Conservation (phyloP, 768 basidiomycete genomes). For the Boletus rubroflammeus region DNA sequence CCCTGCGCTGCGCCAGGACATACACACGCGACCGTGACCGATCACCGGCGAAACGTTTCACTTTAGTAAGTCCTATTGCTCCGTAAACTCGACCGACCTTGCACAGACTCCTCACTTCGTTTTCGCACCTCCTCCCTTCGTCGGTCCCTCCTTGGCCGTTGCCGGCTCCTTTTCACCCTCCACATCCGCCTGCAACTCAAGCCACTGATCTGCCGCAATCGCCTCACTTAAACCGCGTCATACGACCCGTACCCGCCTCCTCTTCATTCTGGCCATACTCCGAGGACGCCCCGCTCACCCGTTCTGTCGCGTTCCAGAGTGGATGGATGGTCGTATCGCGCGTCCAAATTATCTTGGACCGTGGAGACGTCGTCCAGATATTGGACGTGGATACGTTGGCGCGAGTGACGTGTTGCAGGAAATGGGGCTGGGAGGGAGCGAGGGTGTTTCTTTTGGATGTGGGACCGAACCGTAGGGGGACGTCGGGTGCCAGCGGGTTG, state of each 20-base stretch:
- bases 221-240: constrained; percentile 73
- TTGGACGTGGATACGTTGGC: constrained; percentile 89
- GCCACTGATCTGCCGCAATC: constrained; percentile 34
- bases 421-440: constrained; percentile 79
- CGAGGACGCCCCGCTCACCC: constrained; percentile 46
- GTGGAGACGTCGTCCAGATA: constrained; percentile 87
- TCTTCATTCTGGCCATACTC: constrained; percentile 56
- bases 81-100: not conserved
- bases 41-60: too few species aligned
- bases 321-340: constrained; percentile 89
- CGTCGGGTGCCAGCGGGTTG: constrained; percentile 52
- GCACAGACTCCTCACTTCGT: constrained; percentile 13
- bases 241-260: constrained; percentile 65
- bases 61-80: not conserved
- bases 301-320: constrained; percentile 70
- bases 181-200: constrained; percentile 24
- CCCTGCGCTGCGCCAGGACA: constrained; percentile 1
- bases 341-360: constrained; percentile 69
- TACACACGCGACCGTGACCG: not conserved
- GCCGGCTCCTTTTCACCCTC: constrained; percentile 28
- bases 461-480: constrained; percentile 81
- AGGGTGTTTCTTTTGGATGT: constrained; percentile 70
- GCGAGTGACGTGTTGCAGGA: constrained; percentile 79
- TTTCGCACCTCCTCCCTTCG: constrained; percentile 12
- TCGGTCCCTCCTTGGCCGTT: constrained; percentile 18